These are phyloP conservation scores for Prunus persica DNA, from an alignment of 306 rosid genomes.

Conservation along the genomic window Prunus_persica_NCBIv2 NC_034014.1:28797001-28797500, in stretches of 20 bases:
- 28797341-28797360: slow-evolving; percentile 28
- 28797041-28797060: slow-evolving; percentile 85
- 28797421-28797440: neutral
- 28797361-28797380: slow-evolving; percentile 42
- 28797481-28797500: neutral
- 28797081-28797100: slow-evolving; percentile 88
- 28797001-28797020: slow-evolving; percentile 74
- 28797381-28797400: slow-evolving; percentile 39
- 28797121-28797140: slow-evolving; percentile 83
- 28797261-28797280: slow-evolving; percentile 97
- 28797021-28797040: slow-evolving; percentile 40
- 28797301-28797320: slow-evolving; percentile 26
- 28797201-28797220: slow-evolving; percentile 86
- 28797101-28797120: slow-evolving; percentile 76
- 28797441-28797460: neutral
- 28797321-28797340: slow-evolving; percentile 14
- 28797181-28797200: slow-evolving; percentile 86
- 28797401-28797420: slow-evolving; percentile 35
- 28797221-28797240: slow-evolving; percentile 81
- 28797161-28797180: slow-evolving; percentile 71
- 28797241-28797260: slow-evolving; percentile 82
- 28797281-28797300: slow-evolving; percentile 65
- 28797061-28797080: slow-evolving; percentile 91
- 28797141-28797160: slow-evolving; percentile 77
- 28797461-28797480: neutral